Evolutionary conservation across 306 rosid species (phyloP).

Genomic region (Fragaria iinumae): DNA sequence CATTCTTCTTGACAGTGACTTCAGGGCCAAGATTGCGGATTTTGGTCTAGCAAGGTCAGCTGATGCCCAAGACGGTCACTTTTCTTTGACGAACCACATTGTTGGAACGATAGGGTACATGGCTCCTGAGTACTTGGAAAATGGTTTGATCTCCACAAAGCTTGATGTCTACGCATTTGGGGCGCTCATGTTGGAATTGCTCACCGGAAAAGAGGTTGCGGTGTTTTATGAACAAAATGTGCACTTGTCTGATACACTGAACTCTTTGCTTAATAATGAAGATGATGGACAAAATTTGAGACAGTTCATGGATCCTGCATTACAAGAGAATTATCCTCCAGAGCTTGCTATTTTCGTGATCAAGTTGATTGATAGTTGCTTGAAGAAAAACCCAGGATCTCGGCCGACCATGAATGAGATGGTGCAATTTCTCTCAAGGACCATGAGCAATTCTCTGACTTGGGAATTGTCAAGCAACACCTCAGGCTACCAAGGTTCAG

Average conservation of each 20-base stretch:
- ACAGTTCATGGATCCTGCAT: conserved; percentile 54
- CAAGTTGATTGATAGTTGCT: conserved; percentile 46
- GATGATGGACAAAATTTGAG: conserved; percentile 41
- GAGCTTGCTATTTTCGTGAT: conserved; percentile 54
- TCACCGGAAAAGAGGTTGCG: conserved; percentile 69
- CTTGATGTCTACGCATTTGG: conserved; percentile 86
- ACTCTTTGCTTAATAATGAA: conserved; percentile 32
- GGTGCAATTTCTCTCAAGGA: conserved; percentile 53
- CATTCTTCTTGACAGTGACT: conserved; percentile 60
- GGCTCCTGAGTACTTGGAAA: conserved; percentile 90
- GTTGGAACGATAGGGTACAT: conserved; percentile 88
- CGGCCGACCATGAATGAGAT: conserved; percentile 74
- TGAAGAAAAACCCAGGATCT: conserved; percentile 52
- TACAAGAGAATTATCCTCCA: conserved; percentile 49
- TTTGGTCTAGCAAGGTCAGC: conserved; percentile 60
- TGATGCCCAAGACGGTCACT: conserved; percentile 44
- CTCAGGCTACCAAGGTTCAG: conserved; percentile 14
- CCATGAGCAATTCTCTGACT: conserved; percentile 52
- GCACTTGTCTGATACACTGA: conserved; percentile 33
- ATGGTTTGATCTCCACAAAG: conserved; percentile 75
- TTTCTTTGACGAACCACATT: conserved; percentile 67
- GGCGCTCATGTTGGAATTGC: conserved; percentile 58
- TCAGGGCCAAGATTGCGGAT: conserved; percentile 65
- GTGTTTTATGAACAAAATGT: conserved; percentile 37
- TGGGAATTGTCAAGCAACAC: conserved; percentile 55